These are phyloP conservation scores for Ceratobasidium sp. DNA, from an alignment of 1,284 basidiomycete species.

Conservation along the genomic window DNA sequence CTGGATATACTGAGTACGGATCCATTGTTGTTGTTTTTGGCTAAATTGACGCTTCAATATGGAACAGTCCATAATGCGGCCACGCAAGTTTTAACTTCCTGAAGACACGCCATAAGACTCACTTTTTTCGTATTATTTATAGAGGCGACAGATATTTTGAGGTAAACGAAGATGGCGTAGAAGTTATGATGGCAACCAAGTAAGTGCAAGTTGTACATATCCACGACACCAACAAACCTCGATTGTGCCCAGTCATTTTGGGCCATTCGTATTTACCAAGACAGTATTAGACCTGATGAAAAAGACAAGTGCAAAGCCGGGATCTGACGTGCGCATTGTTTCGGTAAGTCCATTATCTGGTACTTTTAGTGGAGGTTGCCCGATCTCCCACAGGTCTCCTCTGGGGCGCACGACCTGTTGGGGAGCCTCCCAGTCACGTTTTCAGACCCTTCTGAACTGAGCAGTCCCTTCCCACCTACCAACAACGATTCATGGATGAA, in stretches of 20 bases:
- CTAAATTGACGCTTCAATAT: neutral
- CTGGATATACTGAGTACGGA: constrained; percentile 9
- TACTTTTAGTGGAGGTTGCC: too few relatives aligned
- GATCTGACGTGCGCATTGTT: constrained; percentile 15
- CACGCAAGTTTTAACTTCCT: neutral
- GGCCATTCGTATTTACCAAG: neutral
- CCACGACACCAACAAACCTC: neutral
- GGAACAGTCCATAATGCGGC: constrained; percentile 2
- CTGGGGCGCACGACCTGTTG: neutral
- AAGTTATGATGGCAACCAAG: constrained; percentile 6
- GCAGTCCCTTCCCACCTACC: neutral
- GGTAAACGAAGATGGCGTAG: constrained; percentile 16
- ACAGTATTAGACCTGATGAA: constrained; percentile 10
- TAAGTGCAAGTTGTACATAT: neutral
- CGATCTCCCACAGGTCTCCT: neutral
- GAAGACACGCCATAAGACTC: neutral
- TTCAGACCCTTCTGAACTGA: neutral
- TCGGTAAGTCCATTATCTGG: neutral
- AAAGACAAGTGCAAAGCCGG: neutral
- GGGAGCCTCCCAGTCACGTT: neutral
- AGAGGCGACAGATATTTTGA: neutral
- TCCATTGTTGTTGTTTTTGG: neutral
- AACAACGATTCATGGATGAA: constrained; percentile 3
- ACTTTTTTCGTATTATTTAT: neutral
- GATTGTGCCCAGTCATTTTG: constrained; percentile 1